Evolutionary conservation across 1,284 basidiomycete species (phyloP).

Genomic region (Tilletia indica): DNA sequence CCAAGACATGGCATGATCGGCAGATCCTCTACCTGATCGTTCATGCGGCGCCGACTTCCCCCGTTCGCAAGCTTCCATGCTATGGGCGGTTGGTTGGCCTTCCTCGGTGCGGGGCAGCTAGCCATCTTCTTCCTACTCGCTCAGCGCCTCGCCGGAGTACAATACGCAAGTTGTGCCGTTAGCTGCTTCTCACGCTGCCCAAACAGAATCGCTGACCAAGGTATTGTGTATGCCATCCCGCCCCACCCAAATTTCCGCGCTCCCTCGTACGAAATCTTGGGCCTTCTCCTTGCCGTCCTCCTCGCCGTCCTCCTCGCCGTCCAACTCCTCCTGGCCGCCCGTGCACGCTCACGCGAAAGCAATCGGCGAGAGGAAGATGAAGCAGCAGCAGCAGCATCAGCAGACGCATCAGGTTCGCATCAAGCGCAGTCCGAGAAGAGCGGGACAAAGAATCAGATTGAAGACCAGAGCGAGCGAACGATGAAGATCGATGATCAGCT

Average conservation of each 20-base stretch:
- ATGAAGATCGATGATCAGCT: constrained; percentile 25
- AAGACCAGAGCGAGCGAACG: constrained; percentile 31
- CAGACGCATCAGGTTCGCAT: constrained; percentile 29
- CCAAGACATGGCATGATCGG: too few species aligned
- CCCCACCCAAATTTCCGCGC: constrained; percentile 36
- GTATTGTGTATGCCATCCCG: constrained; percentile 23
- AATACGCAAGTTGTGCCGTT: constrained; percentile 39
- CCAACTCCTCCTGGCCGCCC: constrained; percentile 36
- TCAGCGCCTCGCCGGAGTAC: constrained; percentile 53
- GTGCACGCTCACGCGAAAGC: constrained; percentile 19
- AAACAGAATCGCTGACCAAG: not conserved
- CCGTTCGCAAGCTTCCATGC: constrained; percentile 49
- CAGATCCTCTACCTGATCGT: too few species aligned
- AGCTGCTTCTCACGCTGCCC: not conserved
- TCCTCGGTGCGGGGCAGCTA: constrained; percentile 54
- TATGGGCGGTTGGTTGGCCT: constrained; percentile 46
- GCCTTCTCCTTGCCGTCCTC: too few species aligned
- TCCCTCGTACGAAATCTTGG: constrained; percentile 56
- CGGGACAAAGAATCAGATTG: not conserved
- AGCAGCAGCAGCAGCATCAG: not conserved
- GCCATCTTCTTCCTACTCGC: constrained; percentile 57
- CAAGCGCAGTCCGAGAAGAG: too few species aligned
- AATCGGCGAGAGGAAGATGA: constrained; percentile 23
- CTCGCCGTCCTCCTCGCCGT: constrained; percentile 53
- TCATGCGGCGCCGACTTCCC: constrained; percentile 41